A percentile compares a stretch with the other conserved stretches of the same genome.
These are phyloP conservation scores for Keqinozyma sinolaborantium DNA, from an alignment of 1,139 yeast species.

Conservation along the genomic window DNA sequence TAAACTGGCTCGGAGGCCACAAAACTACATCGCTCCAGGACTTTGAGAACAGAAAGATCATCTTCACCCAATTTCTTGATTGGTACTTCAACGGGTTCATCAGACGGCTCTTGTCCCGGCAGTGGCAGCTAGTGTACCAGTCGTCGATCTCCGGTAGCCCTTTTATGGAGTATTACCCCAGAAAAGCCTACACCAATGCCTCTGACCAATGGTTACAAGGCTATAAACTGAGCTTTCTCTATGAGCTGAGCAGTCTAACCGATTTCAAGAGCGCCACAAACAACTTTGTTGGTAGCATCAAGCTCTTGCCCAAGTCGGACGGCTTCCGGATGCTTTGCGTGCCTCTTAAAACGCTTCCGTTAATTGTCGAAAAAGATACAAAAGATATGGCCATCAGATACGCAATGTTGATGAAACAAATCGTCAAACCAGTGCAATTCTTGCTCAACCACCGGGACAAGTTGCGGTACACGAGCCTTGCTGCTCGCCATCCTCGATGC, in stretches of 20 bases:
- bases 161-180: slow-evolving; percentile 48
- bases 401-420: slow-evolving; percentile 13
- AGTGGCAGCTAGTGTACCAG: slow-evolving; percentile 62
- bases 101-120: slow-evolving; percentile 44
- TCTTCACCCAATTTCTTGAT: slow-evolving; percentile 39
- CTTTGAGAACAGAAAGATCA: slow-evolving; percentile 20
- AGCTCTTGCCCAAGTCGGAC: slow-evolving; percentile 52
- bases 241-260: slow-evolving; percentile 6
- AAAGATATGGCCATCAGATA: slow-evolving; percentile 14
- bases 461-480: slow-evolving; percentile 7
- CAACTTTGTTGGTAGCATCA: slow-evolving; percentile 30
- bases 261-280: slow-evolving; percentile 6
- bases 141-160: slow-evolving; percentile 31
- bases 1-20: slow-evolving; percentile 45
- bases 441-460: slow-evolving; percentile 13
- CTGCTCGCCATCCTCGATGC: slow-evolving; percentile 19
- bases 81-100: slow-evolving; percentile 60
- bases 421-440: slow-evolving; percentile 18
- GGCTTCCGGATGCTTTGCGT: slow-evolving; percentile 61
- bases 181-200: slow-evolving; percentile 52
- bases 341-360: slow-evolving; percentile 35
- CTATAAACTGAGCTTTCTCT: slow-evolving; percentile 34
- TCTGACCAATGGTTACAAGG: slow-evolving; percentile 36
- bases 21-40: slow-evolving; percentile 34
- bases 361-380: slow-evolving; percentile 5